Evolutionary conservation across 805 yeast species (phyloP).

Genomic region (Cyberlindnera maritima): DNA sequence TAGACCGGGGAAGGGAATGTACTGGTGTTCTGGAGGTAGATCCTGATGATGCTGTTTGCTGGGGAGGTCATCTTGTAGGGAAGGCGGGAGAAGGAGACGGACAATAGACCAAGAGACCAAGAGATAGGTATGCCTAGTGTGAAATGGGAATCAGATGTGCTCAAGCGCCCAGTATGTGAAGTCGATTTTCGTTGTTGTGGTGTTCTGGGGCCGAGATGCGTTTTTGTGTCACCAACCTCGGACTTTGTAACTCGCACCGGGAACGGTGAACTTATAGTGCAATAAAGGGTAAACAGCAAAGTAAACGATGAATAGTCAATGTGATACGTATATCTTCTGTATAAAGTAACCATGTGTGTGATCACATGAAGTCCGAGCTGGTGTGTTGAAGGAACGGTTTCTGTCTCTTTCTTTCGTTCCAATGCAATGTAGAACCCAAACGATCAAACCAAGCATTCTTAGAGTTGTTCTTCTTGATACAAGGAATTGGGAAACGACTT

Average conservation of each 20-base stretch:
- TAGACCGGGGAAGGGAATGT: not conserved
- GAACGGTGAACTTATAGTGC: too few species aligned
- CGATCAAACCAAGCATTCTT: slow-evolving; percentile 33
- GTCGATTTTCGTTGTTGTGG: too few species aligned
- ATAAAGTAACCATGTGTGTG: not conserved
- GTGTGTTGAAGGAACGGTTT: slow-evolving; percentile 24
- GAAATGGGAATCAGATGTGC: too few species aligned
- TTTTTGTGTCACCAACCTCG: slow-evolving; percentile 1
- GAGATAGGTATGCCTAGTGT: too few species aligned
- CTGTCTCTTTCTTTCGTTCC: slow-evolving; percentile 35
- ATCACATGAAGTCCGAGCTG: not conserved
- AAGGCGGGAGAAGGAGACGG: not conserved
- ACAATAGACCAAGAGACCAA: too few species aligned
- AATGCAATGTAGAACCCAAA: slow-evolving; percentile 32
- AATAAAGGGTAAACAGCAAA: too few species aligned
- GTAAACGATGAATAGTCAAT: too few species aligned
- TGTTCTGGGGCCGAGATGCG: not conserved
- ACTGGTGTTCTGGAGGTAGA: not conserved
- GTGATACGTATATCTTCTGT: not conserved
- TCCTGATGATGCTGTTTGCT: not conserved
- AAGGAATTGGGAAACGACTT: slow-evolving; percentile 32
- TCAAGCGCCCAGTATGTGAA: too few species aligned
- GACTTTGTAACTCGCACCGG: not conserved
- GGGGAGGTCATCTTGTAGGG: too few species aligned
- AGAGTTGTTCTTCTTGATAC: slow-evolving; percentile 24